Evolutionary conservation across 1,284 basidiomycete genomes (phyloP).

Genomic region (Ustilago tritici): DNA sequence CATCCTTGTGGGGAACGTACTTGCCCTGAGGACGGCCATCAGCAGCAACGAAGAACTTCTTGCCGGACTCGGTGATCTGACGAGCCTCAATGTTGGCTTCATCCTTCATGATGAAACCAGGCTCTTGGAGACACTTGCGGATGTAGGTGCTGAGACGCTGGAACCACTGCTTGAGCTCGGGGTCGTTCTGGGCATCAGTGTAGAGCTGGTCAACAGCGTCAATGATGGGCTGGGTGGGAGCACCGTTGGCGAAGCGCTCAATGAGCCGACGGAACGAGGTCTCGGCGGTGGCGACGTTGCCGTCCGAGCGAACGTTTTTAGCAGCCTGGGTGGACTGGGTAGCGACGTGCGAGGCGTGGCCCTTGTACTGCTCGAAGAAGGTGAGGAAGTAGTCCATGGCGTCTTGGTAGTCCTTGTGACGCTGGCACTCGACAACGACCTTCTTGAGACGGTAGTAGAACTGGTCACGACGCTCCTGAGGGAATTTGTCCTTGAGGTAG

Average conservation of each 20-base stretch:
- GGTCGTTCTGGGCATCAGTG: conserved; percentile 81
- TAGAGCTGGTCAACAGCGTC: conserved; percentile 81
- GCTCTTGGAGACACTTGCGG: conserved; percentile 79
- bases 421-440: conserved; percentile 92
- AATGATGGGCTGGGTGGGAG: conserved; percentile 76
- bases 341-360: conserved; percentile 74
- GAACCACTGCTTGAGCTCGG: conserved; percentile 83
- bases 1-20: conserved; percentile 86
- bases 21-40: conserved; percentile 75
- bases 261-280: conserved; percentile 74
- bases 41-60: conserved; percentile 62
- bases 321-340: conserved; percentile 73
- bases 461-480: conserved; percentile 84
- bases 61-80: conserved; percentile 58
- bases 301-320: conserved; percentile 74
- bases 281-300: conserved; percentile 70
- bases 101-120: conserved; percentile 88
- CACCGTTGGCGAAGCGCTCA: conserved; percentile 88
- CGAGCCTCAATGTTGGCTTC: conserved; percentile 75
- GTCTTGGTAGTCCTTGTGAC: conserved; percentile 87
- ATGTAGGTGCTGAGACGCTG: conserved; percentile 73
- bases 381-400: conserved; percentile 71
- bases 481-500: conserved; percentile 84
- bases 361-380: conserved; percentile 76
- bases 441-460: conserved; percentile 85